phyloP scores from a whole-genome alignment of 169 alveolate species.

The Eimeria praecox region DNA sequence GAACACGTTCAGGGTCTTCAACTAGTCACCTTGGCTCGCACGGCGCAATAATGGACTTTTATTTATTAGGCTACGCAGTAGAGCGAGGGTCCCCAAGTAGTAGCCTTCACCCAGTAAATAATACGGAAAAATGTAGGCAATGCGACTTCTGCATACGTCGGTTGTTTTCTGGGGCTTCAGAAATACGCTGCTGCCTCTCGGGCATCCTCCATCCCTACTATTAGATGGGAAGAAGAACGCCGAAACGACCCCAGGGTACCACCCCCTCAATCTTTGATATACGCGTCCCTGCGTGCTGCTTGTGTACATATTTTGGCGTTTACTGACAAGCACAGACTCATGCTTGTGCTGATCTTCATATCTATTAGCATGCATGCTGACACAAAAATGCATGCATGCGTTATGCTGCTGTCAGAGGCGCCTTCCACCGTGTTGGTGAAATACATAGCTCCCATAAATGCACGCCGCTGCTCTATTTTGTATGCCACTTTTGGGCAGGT shows the following conservation, averaged over 20 bases:
- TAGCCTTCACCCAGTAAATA: background rate
- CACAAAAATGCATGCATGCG: background rate
- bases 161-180: slow-evolving; percentile 26
- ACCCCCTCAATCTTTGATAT: background rate
- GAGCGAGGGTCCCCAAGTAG: background rate
- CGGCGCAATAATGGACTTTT: background rate
- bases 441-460: background rate
- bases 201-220: slow-evolving; percentile 22
- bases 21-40: background rate
- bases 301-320: background rate
- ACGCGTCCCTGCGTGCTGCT: background rate
- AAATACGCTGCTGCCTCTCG: slow-evolving; percentile 45
- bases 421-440: background rate
- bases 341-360: background rate
- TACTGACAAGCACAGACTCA: background rate
- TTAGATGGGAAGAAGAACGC: background rate
- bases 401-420: background rate
- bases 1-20: background rate
- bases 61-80: background rate
- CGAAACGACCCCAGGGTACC: slow-evolving; percentile 62
- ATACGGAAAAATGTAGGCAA: background rate
- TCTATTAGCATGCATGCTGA: background rate
- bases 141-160: background rate
- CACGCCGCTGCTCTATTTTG: background rate
- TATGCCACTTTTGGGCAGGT: slow-evolving; percentile 16